Base-by-base conservation (phyloP, 176 grass and related monocot genomes). In the Triticum timopheevii region DNA sequence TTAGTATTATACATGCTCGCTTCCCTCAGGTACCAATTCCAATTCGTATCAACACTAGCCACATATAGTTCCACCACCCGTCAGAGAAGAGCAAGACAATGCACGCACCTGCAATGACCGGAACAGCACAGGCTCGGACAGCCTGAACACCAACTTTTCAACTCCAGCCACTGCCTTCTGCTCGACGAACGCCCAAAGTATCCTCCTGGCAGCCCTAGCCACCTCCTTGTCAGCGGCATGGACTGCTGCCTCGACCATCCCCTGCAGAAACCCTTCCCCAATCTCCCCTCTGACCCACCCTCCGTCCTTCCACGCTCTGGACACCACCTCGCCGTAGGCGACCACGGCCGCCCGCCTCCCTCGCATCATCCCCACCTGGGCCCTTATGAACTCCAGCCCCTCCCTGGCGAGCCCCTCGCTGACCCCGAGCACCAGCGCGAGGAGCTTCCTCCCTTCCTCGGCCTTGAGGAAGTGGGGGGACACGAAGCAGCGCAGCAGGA, bases 41-140 rank as follows among this genome's bases (percentile, higher is more conserved):
- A 2, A 38, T 49, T 49, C 3, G 45, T 49, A 49, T 5, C 45
- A 49, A 49, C 10, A 56, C 12, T 28, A 80, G 39, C 9, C 13
- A 45, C 19, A 82, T 40, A 24, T 19, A 69, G 3, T 75, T 34
- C 65, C n/a, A 63, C n/a, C 61, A 63, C 20, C 28, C 65, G 39
- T 6, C n/a, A 88, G 63, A 82, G 42, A 83, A 67, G 20, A 27
- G 84, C 2, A 56, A 80, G 84, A n/a, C 12, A 82, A 84, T 83
- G 25, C 17, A 61, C 39, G 27, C 25, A 91, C 96, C 96, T 98
- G 96, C 80, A 98, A 87, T 3, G 93, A 94, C 35, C 96, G 86
- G 86, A 95, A 98, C 4, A 98, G 61, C 77, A 98, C 86, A 45
- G 96, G 96, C 88, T 98, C 96, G 0, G 89, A 88, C 42, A 98